Conservation (phyloP, 2,329 filamentous ascomycete species). For the Trichoderma endophyticum region DNA sequence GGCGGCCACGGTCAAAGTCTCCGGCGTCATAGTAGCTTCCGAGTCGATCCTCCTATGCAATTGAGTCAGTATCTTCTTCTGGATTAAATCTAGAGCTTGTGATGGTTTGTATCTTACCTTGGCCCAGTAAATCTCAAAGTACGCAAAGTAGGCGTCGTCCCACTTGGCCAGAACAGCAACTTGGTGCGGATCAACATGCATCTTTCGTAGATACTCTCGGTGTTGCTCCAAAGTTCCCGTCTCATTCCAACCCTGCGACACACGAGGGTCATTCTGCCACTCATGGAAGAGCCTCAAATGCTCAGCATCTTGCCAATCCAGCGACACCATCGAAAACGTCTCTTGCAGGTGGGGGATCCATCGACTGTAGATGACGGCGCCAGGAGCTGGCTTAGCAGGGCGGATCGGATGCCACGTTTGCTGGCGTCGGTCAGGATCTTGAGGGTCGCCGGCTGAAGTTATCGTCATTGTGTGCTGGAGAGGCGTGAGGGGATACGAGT, state of each 20-base stretch:
- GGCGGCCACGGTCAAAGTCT: constrained; percentile 57
- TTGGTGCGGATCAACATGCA: constrained; percentile 70
- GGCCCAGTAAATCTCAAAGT: constrained; percentile 78
- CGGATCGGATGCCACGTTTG: constrained; percentile 69
- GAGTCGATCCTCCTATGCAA: constrained; percentile 49
- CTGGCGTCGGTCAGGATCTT: constrained; percentile 39
- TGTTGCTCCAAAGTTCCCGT: constrained; percentile 74
- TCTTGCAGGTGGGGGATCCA: constrained; percentile 74
- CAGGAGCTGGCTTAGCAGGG: constrained; percentile 66
- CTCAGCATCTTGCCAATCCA: constrained; percentile 62
- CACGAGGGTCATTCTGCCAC: constrained; percentile 82
- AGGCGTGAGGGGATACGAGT: constrained; percentile 48
- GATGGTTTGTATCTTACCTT: constrained; percentile 39
- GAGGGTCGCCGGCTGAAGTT: constrained; percentile 38
- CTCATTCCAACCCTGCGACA: constrained; percentile 77
- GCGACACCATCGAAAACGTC: constrained; percentile 72
- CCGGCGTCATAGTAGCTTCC: constrained; percentile 54
- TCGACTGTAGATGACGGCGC: constrained; percentile 71
- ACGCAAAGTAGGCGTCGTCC: constrained; percentile 68
- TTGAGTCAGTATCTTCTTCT: not conserved
- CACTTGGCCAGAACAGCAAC: constrained; percentile 68
- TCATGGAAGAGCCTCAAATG: constrained; percentile 70
- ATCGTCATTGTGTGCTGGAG: constrained; percentile 45
- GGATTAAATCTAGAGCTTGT: not conserved
- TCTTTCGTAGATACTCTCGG: constrained; percentile 64